Base-by-base conservation (phyloP, 1,139 yeast species). In the Schwanniomyces etchellsii region DNA sequence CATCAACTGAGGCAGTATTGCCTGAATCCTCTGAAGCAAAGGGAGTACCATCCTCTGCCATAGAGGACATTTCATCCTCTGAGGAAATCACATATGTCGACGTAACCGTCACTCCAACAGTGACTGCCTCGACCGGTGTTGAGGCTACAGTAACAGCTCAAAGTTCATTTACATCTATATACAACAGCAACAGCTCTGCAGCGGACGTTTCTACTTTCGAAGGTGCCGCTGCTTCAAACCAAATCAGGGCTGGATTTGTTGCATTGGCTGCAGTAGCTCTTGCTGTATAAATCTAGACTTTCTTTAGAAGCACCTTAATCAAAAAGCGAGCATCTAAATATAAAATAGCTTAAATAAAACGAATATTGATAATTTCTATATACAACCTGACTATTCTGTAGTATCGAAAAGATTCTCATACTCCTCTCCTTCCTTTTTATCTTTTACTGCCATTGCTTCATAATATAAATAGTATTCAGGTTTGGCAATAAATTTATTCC, bases 401-500 rank as follows among this genome's bases (percentile, higher is more conserved):
- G n/a, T n/a, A n/a, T n/a, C n/a, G n/a, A n/a, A n/a, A n/a, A n/a
- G n/a, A n/a, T n/a, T n/a, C n/a, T n/a, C n/a, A n/a, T n/a, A n/a
- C n/a, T n/a, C n/a, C n/a, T n/a, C n/a, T n/a, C n/a, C n/a, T n/a
- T n/a, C n/a, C n/a, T n/a, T n/a, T n/a, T n/a, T n/a, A n/a, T n/a
- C n/a, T n/a, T n/a, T n/a, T n/a, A n/a, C n/a, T n/a, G n/a, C n/a
- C n/a, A n/a, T n/a, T n/a, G 7, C 13, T 6, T 23, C 25, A 23
- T 23, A 9, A 7, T 23, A 11, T 7, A 7, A 7, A 5, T 12
- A 10, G 7, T 5, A 16, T 7, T 38, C 37, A 13, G 48, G 51
- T n/a, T 64, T 57, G 14, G 95, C 96, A 38, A 85, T 68, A 48
- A 86, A 84, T 17, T 52, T 52, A 49, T 81, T 79, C 96, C 96